phyloP scores from a whole-genome alignment of 2,329 filamentous ascomycete genomes.

The Aspergillus sp. region DNA sequence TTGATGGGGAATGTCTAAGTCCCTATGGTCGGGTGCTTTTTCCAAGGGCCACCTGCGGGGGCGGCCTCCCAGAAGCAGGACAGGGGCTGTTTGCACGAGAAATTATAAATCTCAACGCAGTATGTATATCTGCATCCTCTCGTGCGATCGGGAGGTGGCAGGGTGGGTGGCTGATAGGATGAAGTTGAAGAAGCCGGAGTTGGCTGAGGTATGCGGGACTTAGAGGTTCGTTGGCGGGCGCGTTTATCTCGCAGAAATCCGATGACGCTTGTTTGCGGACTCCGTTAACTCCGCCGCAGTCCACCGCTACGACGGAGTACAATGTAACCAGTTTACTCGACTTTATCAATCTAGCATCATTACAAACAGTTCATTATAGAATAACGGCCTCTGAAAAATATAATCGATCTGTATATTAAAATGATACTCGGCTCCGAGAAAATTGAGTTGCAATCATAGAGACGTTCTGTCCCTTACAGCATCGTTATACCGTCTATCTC shows the following conservation, averaged over 20 bases:
- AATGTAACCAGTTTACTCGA: no score
- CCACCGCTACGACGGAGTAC: not conserved
- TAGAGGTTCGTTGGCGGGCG: not conserved
- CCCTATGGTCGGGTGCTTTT: not conserved
- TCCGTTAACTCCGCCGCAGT: slow-evolving; percentile 1
- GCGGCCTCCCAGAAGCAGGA: not conserved
- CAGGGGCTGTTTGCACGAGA: not conserved
- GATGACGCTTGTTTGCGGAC: slow-evolving; percentile 8
- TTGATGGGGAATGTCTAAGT: not conserved
- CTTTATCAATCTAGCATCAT: no score
- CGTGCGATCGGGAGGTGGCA: not conserved
- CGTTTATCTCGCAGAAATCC: slow-evolving; percentile 6
- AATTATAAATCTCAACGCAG: not conserved
- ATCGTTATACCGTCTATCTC: slow-evolving; percentile 15
- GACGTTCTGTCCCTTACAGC: slow-evolving; percentile 3
- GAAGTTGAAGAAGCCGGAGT: not conserved
- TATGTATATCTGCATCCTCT: not conserved
- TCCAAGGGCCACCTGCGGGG: slow-evolving; percentile 9
- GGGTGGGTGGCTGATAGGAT: not conserved
- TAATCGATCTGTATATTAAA: not conserved
- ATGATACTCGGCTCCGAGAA: not conserved
- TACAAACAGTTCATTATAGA: not conserved
- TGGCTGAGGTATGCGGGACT: not conserved
- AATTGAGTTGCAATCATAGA: slow-evolving; percentile 7
- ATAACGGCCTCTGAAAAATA: not conserved